Evolutionary conservation across 208 protist species (phyloP), one percentile per base, ranked within the genome.

Genomic region (Herpetomonas samuelpessoai): DNA sequence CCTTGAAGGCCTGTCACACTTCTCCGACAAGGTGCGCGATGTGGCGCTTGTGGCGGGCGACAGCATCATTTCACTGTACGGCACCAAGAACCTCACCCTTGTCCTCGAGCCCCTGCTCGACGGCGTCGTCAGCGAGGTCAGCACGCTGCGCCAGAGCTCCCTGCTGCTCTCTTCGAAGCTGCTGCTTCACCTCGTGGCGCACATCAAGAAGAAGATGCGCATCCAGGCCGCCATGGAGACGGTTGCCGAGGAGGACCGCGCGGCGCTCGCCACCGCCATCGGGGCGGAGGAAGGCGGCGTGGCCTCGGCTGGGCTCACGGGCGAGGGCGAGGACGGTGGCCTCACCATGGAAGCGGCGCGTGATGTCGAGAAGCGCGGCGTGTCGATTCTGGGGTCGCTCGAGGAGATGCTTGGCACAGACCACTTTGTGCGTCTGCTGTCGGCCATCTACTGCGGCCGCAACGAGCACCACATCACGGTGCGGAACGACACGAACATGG

Each of bases 51-150:
- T 70, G n/a, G 86, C 88, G n/a, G 92, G 91, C 27, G 77, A 91
- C 58, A 85, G 77, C 61, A 93, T 98, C 59, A 88, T 98, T 57
- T 79, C 81, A 47, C 74, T 93, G 19, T 96, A 96, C 68, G 86
- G 89, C 48, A 89, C 83, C 54, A 81, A 77, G 29, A 89, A 93
- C 74, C 78, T 95, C 47, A 59, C 60, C 26, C 76, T 93, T 14
- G 80, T 97, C 31, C 77, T 97, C 31, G 74, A 84, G 31, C 83
- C 88, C 54, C 79, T 97, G 44, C 74, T 92, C 22, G 60, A 74
- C 51, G 86, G 88, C 47, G 77, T 97, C 14, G 68, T 73, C 56
- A 91, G 79, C 76, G 88, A 94, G 62, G 80, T 93, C 22, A 91
- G 81, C 7, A 86, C 83, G 38, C 66, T 95, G 53, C 87, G 93